phyloP scores from a whole-genome alignment of 2,329 filamentous ascomycete species.

The Byssoonygena ceratinophila region DNA sequence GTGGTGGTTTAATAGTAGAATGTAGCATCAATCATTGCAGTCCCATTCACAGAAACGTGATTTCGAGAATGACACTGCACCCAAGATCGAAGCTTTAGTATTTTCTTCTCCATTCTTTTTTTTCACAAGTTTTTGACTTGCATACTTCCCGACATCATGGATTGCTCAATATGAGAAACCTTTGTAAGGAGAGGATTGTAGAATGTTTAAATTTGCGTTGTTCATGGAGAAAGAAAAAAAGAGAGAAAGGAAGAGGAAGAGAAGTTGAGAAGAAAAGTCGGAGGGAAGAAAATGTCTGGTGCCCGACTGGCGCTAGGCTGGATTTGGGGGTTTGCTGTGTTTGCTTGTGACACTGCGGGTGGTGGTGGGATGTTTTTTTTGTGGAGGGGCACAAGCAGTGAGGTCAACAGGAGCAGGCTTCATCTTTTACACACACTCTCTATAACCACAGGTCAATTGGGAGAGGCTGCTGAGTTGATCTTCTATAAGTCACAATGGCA shows the following conservation, averaged over 20 bases:
- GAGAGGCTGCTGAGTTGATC: background rate
- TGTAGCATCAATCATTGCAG: slow-evolving; percentile 52
- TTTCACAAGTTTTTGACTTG: slow-evolving; percentile 22
- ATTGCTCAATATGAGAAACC: slow-evolving; percentile 32
- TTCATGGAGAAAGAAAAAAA: slow-evolving; percentile 40
- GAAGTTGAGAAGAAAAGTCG: slow-evolving; percentile 19
- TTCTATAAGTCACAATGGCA: slow-evolving; percentile 22
- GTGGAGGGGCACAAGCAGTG: slow-evolving; percentile 6
- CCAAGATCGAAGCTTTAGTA: slow-evolving; percentile 40
- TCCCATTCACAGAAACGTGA: slow-evolving; percentile 38
- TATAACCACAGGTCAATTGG: background rate
- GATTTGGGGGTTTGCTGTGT: slow-evolving; percentile 7
- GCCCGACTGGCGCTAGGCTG: background rate
- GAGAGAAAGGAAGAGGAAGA: slow-evolving; percentile 18
- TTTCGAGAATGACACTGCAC: slow-evolving; percentile 44
- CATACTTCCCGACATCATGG: slow-evolving; percentile 48
- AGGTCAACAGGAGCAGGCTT: too few relatives aligned
- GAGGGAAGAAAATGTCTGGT: slow-evolving; percentile 15
- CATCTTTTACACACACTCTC: too few relatives aligned
- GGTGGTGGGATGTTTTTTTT: too few relatives aligned
- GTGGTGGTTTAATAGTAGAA: background rate
- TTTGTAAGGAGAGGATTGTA: slow-evolving; percentile 45
- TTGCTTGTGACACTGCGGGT: background rate
- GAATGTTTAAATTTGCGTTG: slow-evolving; percentile 49
- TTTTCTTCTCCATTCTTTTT: slow-evolving; percentile 27